phyloP scores from a whole-genome alignment of 2,329 filamentous ascomycete species.

The Cordyceps farinosa region DNA sequence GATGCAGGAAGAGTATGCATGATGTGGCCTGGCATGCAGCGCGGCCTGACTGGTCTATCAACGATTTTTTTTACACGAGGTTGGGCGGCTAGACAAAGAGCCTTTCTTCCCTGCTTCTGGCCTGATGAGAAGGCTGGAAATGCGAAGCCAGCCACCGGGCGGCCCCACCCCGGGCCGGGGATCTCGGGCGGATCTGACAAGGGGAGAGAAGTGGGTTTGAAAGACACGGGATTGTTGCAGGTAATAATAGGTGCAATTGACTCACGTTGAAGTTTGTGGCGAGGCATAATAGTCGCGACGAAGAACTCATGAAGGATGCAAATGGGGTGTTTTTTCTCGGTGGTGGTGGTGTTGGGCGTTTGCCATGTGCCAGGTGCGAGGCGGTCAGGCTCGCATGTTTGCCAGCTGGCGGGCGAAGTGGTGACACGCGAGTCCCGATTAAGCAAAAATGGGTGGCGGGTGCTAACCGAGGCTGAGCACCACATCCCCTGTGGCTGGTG shows the following conservation, averaged over 20 bases:
- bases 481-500: constrained; percentile 12
- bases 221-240: background rate
- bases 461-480: constrained; percentile 6
- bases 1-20: constrained; percentile 30
- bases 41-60: constrained; percentile 10
- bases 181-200: constrained; percentile 15
- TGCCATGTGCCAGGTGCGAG: constrained; percentile 5
- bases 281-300: background rate
- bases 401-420: constrained; percentile 9
- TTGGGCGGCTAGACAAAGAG: background rate
- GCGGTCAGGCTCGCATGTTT: constrained; percentile 8
- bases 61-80: constrained; percentile 11
- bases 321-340: background rate
- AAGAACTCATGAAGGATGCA: background rate
- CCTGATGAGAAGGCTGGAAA: constrained; percentile 12
- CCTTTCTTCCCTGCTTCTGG: background rate
- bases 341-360: background rate
- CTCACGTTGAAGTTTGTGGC: background rate
- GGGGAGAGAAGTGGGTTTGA: background rate
- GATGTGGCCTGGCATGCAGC: constrained; percentile 22
- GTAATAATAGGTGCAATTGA: background rate
- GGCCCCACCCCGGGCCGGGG: constrained; percentile 13
- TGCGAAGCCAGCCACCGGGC: constrained; percentile 10
- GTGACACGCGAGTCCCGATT: constrained; percentile 11
- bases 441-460: constrained; percentile 7